Base-by-base conservation (phyloP, 2,329 filamentous ascomycete species). In the Fusarium euwallaceae region DNA sequence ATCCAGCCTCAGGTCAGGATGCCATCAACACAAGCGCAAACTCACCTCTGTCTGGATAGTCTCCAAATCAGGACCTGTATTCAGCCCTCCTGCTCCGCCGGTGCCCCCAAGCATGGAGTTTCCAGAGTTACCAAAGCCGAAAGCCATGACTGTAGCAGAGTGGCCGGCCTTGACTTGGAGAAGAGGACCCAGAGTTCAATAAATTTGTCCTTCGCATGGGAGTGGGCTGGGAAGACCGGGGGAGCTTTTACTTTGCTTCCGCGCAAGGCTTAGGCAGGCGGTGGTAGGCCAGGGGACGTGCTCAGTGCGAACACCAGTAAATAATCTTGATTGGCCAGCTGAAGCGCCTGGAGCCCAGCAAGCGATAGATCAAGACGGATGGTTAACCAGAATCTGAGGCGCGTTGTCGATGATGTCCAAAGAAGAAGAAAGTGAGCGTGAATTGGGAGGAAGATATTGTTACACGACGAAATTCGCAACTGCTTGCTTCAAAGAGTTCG, bases 21-120 rank as follows among this genome's bases (percentile, higher is more conserved):
- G 51, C 37, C 39, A 59, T 67, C 32, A 72, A 63, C 32, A 64
- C 45, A 53, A 53, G 56, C 66, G 45, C 62, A 45, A 59, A 79
- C 84, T 75, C 85, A 95, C 94, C 88, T 98, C 94, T 75, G 95
- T 96, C 82, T 92, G 90, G 76, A 98, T 93, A 75, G 95, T 92
- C 76, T 92, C 88, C 64, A 98, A 87, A 79, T 95, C 91, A 60
- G 90, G 87, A 48, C 93, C 94, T 80, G 83, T 78, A 59, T 77
- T 82, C 66, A 81, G 66, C 53, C 76, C 79, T 70, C 79, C 86
- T 71, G 82, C 81, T 69, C 82, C 84, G 62, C 81, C 79, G 69
- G 84, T 77, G 71, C 79, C 81, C 68, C 83, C 84, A 72, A 83
- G 81, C 80, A 85, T 82, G 80, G 82, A 82, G 75, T 84, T 86